These are phyloP conservation scores for Aphanomyces stellatus DNA, from an alignment of 352 stramenopile genomes.

Conservation along the genomic window DNA sequence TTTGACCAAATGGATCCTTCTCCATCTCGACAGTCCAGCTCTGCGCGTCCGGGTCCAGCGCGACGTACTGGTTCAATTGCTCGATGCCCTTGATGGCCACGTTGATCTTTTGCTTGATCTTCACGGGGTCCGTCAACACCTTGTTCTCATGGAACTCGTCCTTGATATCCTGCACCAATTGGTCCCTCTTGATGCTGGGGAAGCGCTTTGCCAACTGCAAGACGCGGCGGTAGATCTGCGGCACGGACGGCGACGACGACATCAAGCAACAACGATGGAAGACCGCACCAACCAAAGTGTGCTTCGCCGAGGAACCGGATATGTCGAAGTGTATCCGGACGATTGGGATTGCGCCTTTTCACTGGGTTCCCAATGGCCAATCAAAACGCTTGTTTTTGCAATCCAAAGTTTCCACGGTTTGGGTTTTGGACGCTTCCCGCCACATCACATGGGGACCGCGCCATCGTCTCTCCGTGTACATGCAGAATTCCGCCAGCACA, in stretches of 20 bases:
- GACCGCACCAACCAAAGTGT: neutral
- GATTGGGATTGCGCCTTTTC: neutral
- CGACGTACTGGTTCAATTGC: conserved; percentile 70
- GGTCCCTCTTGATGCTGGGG: conserved; percentile 76
- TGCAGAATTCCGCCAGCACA: neutral
- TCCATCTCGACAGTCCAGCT: conserved; percentile 69
- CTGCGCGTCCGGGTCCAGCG: conserved; percentile 41
- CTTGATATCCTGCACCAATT: conserved; percentile 78
- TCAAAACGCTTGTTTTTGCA: neutral
- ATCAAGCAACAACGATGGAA: neutral
- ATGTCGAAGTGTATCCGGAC: neutral
- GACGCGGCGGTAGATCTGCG: conserved; percentile 72
- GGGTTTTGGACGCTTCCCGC: neutral
- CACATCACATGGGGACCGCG: neutral
- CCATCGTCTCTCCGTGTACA: conserved; percentile 9
- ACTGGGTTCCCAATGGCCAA: neutral
- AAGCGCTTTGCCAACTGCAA: conserved; percentile 78
- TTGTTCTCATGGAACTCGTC: conserved; percentile 77
- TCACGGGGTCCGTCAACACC: conserved; percentile 39
- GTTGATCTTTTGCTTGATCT: conserved; percentile 59
- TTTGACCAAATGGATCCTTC: conserved; percentile 18
- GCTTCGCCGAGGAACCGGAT: too few relatives aligned
- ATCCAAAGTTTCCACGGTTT: neutral
- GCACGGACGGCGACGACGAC: conserved; percentile 23
- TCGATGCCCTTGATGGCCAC: conserved; percentile 58